Evolutionary conservation across 352 stramenopile genomes (phyloP).

Genomic region (Globisporangium acanthophoron): DNA sequence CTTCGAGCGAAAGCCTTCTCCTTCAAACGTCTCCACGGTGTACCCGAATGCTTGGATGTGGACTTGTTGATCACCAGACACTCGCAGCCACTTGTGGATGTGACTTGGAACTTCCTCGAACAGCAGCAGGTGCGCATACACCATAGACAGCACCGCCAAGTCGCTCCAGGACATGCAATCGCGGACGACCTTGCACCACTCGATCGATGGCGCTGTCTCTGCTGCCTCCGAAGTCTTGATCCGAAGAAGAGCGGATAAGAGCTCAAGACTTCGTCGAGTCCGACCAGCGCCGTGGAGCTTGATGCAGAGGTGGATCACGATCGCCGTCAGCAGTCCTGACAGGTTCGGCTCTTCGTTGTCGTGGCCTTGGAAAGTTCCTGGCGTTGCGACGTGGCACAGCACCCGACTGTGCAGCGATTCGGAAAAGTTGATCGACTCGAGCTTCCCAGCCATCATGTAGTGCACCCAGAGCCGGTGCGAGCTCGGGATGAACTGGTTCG

Average conservation of each 20-base stretch:
- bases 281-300: conserved; percentile 9
- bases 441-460: conserved; percentile 14
- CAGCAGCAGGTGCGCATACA: conserved; percentile 13
- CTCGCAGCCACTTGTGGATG: conserved; percentile 12
- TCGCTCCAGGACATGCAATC: conserved; percentile 7
- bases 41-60: conserved; percentile 8
- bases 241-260: conserved; percentile 10
- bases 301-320: conserved; percentile 16
- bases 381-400: conserved; percentile 9
- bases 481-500: conserved; percentile 20
- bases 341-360: not conserved
- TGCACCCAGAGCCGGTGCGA: conserved; percentile 26
- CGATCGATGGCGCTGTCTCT: not conserved
- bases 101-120: conserved; percentile 11
- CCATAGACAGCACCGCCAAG: conserved; percentile 4
- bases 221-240: not conserved
- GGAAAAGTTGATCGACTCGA: conserved; percentile 12
- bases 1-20: not conserved
- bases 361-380: conserved; percentile 1
- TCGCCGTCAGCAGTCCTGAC: conserved; percentile 10
- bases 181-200: conserved; percentile 12
- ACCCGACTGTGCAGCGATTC: conserved; percentile 12
- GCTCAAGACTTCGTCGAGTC: conserved; percentile 1
- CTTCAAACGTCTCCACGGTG: conserved; percentile 4
- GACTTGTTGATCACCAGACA: conserved; percentile 5